Evolutionary conservation across 2,329 filamentous ascomycete genomes (phyloP).

Genomic region (Xylaria sp.): DNA sequence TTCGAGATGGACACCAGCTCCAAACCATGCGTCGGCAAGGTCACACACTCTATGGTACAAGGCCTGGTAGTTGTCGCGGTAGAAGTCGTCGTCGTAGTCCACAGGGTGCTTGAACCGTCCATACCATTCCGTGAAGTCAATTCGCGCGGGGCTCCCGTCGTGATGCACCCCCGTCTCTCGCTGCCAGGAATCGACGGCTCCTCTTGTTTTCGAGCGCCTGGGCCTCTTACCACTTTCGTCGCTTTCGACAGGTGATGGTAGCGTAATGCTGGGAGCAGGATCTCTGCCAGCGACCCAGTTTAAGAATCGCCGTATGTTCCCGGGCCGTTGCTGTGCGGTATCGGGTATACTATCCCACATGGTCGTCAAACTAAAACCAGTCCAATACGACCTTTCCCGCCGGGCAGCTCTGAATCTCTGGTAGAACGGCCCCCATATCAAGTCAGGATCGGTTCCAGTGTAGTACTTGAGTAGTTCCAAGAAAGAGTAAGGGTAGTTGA

Average conservation of each 20-base stretch:
- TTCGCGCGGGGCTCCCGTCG: conserved; percentile 40
- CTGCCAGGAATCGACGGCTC: conserved; percentile 10
- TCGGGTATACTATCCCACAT: conserved; percentile 34
- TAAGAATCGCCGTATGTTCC: conserved; percentile 5
- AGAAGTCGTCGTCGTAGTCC: conserved; percentile 45
- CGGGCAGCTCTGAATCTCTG: conserved; percentile 27
- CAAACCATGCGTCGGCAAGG: conserved; percentile 48
- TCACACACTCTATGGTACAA: conserved; percentile 44
- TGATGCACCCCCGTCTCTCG: background rate
- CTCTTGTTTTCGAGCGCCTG: background rate
- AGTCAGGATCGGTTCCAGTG: conserved; percentile 26
- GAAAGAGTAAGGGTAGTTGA: conserved; percentile 5
- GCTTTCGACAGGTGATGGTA: background rate
- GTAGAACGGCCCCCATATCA: conserved; percentile 40
- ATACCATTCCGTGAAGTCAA: conserved; percentile 42
- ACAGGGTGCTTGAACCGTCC: conserved; percentile 35
- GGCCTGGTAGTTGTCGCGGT: conserved; percentile 41
- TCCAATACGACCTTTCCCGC: conserved; percentile 14
- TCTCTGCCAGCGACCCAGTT: conserved; percentile 13
- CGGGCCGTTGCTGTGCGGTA: conserved; percentile 28
- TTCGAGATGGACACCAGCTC: conserved; percentile 34
- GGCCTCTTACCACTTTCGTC: background rate
- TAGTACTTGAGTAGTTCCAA: conserved; percentile 11
- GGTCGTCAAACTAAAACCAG: conserved; percentile 19
- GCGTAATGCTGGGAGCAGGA: conserved; percentile 23